Base-by-base conservation (phyloP, 2,329 filamentous ascomycete species). In the Cytospora mali region DNA sequence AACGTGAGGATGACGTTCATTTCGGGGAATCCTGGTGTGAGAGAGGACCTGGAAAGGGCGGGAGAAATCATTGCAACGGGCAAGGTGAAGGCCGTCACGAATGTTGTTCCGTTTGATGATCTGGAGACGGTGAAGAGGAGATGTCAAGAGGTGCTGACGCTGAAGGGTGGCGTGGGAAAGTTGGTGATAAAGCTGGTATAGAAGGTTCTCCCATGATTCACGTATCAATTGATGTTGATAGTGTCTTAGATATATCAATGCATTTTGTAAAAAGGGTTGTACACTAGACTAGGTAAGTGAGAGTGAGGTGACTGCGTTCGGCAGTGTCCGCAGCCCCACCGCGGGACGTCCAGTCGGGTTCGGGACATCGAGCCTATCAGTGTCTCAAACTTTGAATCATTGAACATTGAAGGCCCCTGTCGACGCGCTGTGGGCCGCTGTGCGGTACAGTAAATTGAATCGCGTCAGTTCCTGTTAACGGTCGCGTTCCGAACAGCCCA, bases 81-180 rank as follows among this genome's bases (percentile, higher is more conserved):
- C 0, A 79, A 79, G 66, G 69, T 83, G 33, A 80, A 70, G 67
- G 68, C 76, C 0, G 75, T 84, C 13, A 74, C 76, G 11, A 77
- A 73, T 2, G 73, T 72, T 0, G 79, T 78, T 9, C 65, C 76
- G 10, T 66, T 84, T 29, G 70, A 73, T 6, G 76, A 85, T 62
- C 64, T 83, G 13, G 74, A 78, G 11, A 75, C 70, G 2, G 74
- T 84, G 9, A 73, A 75, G 65, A 67, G 66, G 58, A 79, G 71
- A 2, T 80, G 78, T 59, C 72, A 75, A 10, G 72, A 75, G 67
- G 76, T 81, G 6, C 73, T 72, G 18, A 70, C 68, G 2, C 73
- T 75, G 2, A 79, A 77, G 61, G 79, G 80, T 0, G 79, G 79
- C 0, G 52, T 80, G 18, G 80, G 80, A 21, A 77, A 77, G 65